Evolutionary conservation across 1,284 basidiomycete genomes (phyloP).

Genomic region (Cryptococcus wingfieldii): DNA sequence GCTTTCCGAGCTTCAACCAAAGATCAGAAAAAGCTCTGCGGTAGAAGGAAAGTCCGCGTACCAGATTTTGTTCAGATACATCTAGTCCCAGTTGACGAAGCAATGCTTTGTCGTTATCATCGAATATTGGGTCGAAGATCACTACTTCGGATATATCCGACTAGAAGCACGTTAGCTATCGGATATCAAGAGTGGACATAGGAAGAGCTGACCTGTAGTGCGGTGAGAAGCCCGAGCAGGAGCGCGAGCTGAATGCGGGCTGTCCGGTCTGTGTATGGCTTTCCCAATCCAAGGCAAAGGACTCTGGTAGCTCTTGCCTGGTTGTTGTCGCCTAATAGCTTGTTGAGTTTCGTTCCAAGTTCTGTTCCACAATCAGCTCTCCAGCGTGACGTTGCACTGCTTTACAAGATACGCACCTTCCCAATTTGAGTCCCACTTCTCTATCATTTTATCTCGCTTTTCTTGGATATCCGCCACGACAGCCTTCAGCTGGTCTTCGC

Average conservation of each 20-base stretch:
- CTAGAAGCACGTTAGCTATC: slow-evolving; percentile 7
- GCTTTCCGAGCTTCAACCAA: slow-evolving; percentile 22
- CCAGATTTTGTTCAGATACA: slow-evolving; percentile 33
- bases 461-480: slow-evolving; percentile 21
- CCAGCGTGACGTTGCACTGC: not conserved
- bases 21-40: slow-evolving; percentile 1
- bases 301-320: slow-evolving; percentile 6
- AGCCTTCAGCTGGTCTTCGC: slow-evolving; percentile 2
- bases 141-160: slow-evolving; percentile 12
- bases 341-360: slow-evolving; percentile 3
- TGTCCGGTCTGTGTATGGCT: slow-evolving; percentile 35
- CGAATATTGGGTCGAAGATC: slow-evolving; percentile 39
- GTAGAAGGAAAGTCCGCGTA: slow-evolving; percentile 3
- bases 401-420: slow-evolving; percentile 16
- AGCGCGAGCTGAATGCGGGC: slow-evolving; percentile 45
- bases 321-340: not conserved
- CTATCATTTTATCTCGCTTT: slow-evolving; percentile 34
- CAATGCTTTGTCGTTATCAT: slow-evolving; percentile 30
- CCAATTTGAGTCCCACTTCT: slow-evolving; percentile 38
- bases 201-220: slow-evolving; percentile 16
- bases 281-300: slow-evolving; percentile 41
- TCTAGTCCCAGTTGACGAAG: slow-evolving; percentile 19
- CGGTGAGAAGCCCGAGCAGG: slow-evolving; percentile 19
- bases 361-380: not conserved
- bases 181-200: not conserved